Evolutionary conservation across 2,329 filamentous ascomycete genomes (phyloP).

Genomic region (Orbilia quercus): DNA sequence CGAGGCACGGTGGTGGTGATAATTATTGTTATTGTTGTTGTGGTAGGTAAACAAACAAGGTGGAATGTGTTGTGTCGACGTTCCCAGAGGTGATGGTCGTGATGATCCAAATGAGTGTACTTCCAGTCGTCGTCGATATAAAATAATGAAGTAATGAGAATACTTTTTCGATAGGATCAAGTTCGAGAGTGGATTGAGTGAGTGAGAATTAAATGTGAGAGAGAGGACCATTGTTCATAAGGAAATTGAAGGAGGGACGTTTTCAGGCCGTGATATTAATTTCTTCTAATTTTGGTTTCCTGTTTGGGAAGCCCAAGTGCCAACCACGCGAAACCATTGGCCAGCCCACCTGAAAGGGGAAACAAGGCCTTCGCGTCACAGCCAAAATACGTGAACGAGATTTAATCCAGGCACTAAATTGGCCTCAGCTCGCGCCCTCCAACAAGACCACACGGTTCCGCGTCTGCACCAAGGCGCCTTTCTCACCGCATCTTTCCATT

Average conservation of each 20-base stretch:
- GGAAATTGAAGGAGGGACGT: slow-evolving; percentile 5
- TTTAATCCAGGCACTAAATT: slow-evolving; percentile 27
- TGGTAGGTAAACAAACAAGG: slow-evolving; percentile 48
- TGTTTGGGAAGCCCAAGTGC: slow-evolving; percentile 38
- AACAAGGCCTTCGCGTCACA: slow-evolving; percentile 18
- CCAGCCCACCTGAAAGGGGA: slow-evolving; percentile 18
- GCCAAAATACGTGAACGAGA: slow-evolving; percentile 18
- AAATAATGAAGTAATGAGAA: neutral
- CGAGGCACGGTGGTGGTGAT: neutral
- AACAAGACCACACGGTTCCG: slow-evolving; percentile 26
- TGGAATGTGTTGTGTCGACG: slow-evolving; percentile 42
- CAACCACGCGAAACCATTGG: slow-evolving; percentile 45
- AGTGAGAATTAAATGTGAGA: slow-evolving; percentile 16
- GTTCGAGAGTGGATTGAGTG: neutral
- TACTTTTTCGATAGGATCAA: neutral
- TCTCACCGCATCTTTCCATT: neutral
- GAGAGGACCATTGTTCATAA: neutral
- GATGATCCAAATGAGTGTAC: slow-evolving; percentile 20
- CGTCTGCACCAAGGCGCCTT: slow-evolving; percentile 2
- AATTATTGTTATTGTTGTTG: slow-evolving; percentile 1
- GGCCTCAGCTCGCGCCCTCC: slow-evolving; percentile 38
- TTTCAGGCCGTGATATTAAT: slow-evolving; percentile 11
- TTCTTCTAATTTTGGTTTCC: slow-evolving; percentile 41
- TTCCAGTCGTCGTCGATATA: slow-evolving; percentile 5
- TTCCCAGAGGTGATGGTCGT: slow-evolving; percentile 31